Conservation (phyloP, 805 yeast species). For the Pichia nanzhaoensis region DNA sequence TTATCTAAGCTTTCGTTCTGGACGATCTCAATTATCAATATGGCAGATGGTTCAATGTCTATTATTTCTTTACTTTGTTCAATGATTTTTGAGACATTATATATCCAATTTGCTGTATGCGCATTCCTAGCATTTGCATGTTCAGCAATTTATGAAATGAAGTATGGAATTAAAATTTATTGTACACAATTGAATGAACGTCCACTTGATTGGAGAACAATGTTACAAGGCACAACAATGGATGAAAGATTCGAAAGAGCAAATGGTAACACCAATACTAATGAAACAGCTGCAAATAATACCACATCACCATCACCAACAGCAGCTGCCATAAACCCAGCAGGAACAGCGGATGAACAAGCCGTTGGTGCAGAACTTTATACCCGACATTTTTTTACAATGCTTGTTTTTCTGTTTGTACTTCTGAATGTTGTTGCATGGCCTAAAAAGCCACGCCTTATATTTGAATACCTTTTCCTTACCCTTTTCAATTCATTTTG, state of each 20-base stretch:
- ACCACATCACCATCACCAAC: conserved; percentile 16
- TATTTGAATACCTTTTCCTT: conserved; percentile 52
- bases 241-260: conserved; percentile 26
- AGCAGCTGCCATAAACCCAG: conserved; percentile 20
- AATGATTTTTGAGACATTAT: conserved; percentile 47
- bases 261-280: conserved; percentile 15
- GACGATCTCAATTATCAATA: conserved; percentile 55
- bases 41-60: conserved; percentile 65
- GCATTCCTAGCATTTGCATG: conserved; percentile 64
- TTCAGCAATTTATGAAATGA: conserved; percentile 67
- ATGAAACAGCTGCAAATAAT: not conserved
- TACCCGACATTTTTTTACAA: conserved; percentile 46
- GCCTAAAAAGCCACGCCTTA: conserved; percentile 49
- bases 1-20: conserved; percentile 67
- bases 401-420: conserved; percentile 50
- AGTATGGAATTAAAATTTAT: conserved; percentile 61
- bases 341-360: conserved; percentile 42
- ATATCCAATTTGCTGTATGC: conserved; percentile 60
- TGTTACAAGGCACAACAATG: conserved; percentile 53
- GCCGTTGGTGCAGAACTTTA: conserved; percentile 51
- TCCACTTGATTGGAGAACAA: conserved; percentile 57
- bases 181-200: conserved; percentile 69
- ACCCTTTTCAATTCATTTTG: conserved; percentile 62
- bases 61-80: conserved; percentile 56
- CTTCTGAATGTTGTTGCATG: conserved; percentile 53